phyloP scores from a whole-genome alignment of 2,329 filamentous ascomycete species.

The Fusarium albidum region DNA sequence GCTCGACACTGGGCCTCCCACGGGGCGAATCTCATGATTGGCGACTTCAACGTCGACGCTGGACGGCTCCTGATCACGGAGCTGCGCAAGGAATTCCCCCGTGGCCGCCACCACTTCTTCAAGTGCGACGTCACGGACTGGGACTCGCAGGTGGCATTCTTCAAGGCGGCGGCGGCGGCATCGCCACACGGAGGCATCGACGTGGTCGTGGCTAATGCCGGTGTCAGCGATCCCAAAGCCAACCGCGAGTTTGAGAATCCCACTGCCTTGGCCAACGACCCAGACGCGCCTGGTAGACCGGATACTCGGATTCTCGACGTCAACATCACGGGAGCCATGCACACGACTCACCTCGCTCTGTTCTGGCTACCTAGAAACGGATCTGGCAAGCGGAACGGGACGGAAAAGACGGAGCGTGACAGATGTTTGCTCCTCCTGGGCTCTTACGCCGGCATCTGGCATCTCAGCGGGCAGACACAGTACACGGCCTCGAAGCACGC shows the following conservation, averaged over 20 bases:
- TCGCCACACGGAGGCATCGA: constrained; percentile 9
- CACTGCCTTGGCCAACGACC: neutral
- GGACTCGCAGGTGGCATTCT: constrained; percentile 10
- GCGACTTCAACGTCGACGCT: constrained; percentile 7
- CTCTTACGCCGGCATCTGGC: constrained; percentile 11
- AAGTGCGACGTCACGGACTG: constrained; percentile 9
- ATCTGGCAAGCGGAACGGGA: neutral
- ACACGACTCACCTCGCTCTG: constrained; percentile 4
- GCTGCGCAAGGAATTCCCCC: neutral
- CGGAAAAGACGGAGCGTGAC: neutral
- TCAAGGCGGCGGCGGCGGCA: constrained; percentile 6
- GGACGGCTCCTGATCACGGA: constrained; percentile 1
- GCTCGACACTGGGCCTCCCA: constrained; percentile 5
- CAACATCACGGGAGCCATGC: constrained; percentile 10
- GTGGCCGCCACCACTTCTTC: constrained; percentile 5
- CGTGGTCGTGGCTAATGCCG: constrained; percentile 12
- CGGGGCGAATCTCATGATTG: constrained; percentile 13
- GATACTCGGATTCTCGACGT: constrained; percentile 1
- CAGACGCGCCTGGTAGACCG: constrained; percentile 3
- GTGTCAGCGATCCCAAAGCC: constrained; percentile 2
- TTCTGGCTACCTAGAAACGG: constrained; percentile 9
- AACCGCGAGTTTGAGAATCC: constrained; percentile 10
- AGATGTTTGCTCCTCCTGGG: constrained; percentile 9
- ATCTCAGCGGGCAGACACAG: neutral
- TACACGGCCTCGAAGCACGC: constrained; percentile 13